These are phyloP conservation scores for Calycina marina DNA, from an alignment of 2,329 filamentous ascomycete genomes.

Conservation along the genomic window DNA sequence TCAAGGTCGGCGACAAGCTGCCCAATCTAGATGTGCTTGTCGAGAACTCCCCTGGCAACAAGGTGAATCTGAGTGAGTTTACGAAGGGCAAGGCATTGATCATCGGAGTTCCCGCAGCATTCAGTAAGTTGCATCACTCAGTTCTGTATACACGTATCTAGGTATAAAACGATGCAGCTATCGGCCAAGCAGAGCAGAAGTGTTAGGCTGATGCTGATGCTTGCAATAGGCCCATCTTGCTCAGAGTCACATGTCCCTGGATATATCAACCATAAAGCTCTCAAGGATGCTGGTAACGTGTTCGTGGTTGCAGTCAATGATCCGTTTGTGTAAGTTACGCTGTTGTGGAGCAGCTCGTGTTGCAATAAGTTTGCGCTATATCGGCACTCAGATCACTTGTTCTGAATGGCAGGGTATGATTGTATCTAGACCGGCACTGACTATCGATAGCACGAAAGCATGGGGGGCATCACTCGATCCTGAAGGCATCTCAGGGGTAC, in stretches of 20 bases:
- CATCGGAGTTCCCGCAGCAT: constrained; percentile 72
- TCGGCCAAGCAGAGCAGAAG: too few relatives aligned
- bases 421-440: not conserved
- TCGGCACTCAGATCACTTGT: too few relatives aligned
- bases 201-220: constrained; percentile 2
- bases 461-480: constrained; percentile 73
- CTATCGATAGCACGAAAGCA: constrained; percentile 59
- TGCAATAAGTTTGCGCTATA: not conserved
- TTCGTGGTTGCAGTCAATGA: constrained; percentile 92
- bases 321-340: constrained; percentile 66
- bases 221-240: constrained; percentile 39
- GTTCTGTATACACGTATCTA: too few relatives aligned
- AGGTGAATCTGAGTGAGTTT: constrained; percentile 75
- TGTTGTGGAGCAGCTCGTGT: not conserved
- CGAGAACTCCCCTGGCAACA: constrained; percentile 81
- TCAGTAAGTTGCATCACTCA: constrained; percentile 35
- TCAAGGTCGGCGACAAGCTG: constrained; percentile 67
- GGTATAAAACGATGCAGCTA: too few relatives aligned
- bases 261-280: constrained; percentile 65
- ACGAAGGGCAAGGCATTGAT: constrained; percentile 60
- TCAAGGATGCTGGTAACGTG: constrained; percentile 68
- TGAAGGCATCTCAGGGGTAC: constrained; percentile 56
- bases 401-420: not conserved
- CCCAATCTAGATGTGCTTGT: constrained; percentile 65
- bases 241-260: constrained; percentile 65